Base-by-base conservation (phyloP, 345 rosid genomes). In the Pistacia vera region DNA sequence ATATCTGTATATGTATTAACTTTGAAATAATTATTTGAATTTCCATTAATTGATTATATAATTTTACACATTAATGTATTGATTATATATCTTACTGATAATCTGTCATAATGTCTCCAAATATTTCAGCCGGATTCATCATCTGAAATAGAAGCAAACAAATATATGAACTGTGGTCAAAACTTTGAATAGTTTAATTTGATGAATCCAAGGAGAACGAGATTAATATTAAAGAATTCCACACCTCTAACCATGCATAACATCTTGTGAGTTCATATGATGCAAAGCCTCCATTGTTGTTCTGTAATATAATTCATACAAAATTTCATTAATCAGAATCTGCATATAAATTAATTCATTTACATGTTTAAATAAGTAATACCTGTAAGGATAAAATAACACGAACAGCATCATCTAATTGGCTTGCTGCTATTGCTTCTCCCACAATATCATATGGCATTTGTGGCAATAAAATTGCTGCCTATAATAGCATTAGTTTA, bases 201-300 rank as follows among this genome's bases (percentile, higher is more conserved):
- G 41, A 38, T 38, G 5, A 38, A 38, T 38, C 41, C 41, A 38
- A 38, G 41, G 41, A 38, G 41, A 36, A 0, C 3, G 2, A 4
- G 7, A 38, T 38, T 2, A 4, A 38, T 38, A 38, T 38, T 38
- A 2, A 38, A 2, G 41, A 38, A 38, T 38, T 38, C 2, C 41
- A 38, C 4, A 87, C 95, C 95, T 93, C 95, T 56, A 93, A 72
- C 90, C 86, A 85, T 0, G 87, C 66, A 78, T 88, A 87, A 22
- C 95, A 90, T 87, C 97, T 85, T 8, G 95, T 88, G 49, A 82
- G 93, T 80, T 93, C 97, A 72, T 87, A 93, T 1, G 97, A 83
- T 2, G 93, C 93, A 82, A 90, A 90, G 2, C 97, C 97, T 52
- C 97, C 96, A 81, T 79, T 87, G 0, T 68, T 64, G 66, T 91